A percentile compares a stretch with the other conserved stretches of the same genome.
phyloP scores from a whole-genome alignment of 306 rosid species.

The Dalbergia oliveri region DNA sequence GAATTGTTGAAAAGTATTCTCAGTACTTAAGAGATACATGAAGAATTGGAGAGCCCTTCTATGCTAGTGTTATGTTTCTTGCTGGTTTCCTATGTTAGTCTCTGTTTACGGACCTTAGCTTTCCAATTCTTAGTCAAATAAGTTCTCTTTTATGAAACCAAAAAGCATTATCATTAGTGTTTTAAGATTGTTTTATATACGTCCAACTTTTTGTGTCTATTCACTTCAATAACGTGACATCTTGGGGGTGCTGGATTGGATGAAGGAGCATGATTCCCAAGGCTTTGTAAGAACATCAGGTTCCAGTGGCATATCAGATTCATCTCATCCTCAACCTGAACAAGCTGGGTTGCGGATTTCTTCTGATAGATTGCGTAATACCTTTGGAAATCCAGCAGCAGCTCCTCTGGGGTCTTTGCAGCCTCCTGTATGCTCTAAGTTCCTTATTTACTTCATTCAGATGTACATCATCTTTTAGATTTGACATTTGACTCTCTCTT shows the following conservation, averaged over 20 bases:
- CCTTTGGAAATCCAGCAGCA: slow-evolving; percentile 67
- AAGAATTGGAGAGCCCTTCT: neutral
- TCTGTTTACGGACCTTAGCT: neutral
- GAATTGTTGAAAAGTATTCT: slow-evolving; percentile 1
- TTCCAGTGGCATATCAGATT: slow-evolving; percentile 62
- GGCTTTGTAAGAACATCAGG: slow-evolving; percentile 70
- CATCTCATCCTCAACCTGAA: slow-evolving; percentile 65
- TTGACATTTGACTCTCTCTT: slow-evolving; percentile 36
- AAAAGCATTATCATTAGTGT: neutral
- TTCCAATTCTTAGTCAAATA: neutral
- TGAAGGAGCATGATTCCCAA: slow-evolving; percentile 77
- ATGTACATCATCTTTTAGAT: slow-evolving; percentile 17
- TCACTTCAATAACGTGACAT: slow-evolving; percentile 28
- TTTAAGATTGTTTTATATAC: slow-evolving; percentile 12
- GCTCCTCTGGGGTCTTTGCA: slow-evolving; percentile 74
- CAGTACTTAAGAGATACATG: neutral
- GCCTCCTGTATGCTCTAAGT: slow-evolving; percentile 74
- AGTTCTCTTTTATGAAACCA: neutral
- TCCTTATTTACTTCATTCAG: slow-evolving; percentile 47
- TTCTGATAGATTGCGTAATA: slow-evolving; percentile 64
- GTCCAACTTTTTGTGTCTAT: slow-evolving; percentile 28
- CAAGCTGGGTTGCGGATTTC: slow-evolving; percentile 61
- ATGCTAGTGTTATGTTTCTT: neutral
- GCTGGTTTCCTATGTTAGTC: neutral
- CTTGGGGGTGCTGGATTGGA: slow-evolving; percentile 51